Base-by-base conservation (phyloP, 2,329 filamentous ascomycete species). In the Elsinoe perseae region DNA sequence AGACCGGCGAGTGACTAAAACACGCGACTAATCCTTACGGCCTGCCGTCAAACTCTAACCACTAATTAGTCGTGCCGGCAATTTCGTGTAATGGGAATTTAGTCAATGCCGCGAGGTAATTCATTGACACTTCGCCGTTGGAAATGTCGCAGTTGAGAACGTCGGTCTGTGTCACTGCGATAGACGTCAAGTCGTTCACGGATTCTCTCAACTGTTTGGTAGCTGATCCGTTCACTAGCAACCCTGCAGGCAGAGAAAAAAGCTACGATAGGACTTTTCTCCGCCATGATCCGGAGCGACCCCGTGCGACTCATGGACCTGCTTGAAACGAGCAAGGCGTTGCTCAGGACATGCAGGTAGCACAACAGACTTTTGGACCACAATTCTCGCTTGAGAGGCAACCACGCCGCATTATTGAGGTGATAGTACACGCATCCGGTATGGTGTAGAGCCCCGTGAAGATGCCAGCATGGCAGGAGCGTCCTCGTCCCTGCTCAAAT, bases 281-380 rank as follows among this genome's bases (percentile, higher is more conserved):
- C 44, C 44, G 44, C 25, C 25, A 9, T 50, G 44, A 50, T 30
- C 44, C 25, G 44, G 16, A 32, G 12, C 12, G 48, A 52, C 48
- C 28, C 32, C 48, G 48, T 52, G 48, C 48, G 25, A 30, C 12
- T 50, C 44, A 50, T 50, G 44, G 44, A 50, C 44, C 44, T 50
- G 44, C 44, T 30, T 50, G 44, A 43, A 44, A 44, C 40, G 44
- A 30, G 44, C 44, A 50, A 32, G 18, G 16, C 32, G 44, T n/a
- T n/a, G 44, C 16, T 25, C 25, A 50, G 27, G n/a, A 50, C 44
- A 18, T 50, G 44, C 44, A 28, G 18, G 12, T 16, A 25, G 27
- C 25, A 18, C 28, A 18, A 20, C 27, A 44, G 20, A 44, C 23
- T 32, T 50, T 30, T n/a, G 27, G n/a, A 30, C 44, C 28, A 50